Conservation (phyloP, 805 yeast species). For the Nakazawaea ernobii region DNA sequence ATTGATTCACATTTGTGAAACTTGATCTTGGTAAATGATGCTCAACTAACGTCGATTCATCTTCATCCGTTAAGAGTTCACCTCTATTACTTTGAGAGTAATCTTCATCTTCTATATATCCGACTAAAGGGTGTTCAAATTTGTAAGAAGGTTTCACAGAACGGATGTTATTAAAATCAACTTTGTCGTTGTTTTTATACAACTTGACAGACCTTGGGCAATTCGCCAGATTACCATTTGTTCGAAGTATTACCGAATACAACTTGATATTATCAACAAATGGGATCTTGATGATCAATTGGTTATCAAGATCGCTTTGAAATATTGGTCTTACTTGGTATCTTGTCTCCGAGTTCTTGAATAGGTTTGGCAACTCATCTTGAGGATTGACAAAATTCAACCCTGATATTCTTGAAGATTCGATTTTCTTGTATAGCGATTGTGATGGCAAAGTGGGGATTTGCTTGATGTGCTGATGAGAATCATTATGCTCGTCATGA, state of each 20-base stretch:
- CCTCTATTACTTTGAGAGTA: slow-evolving; percentile 16
- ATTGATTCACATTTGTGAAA: slow-evolving; percentile 62
- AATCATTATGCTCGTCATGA: slow-evolving; percentile 19
- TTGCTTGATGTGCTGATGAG: slow-evolving; percentile 50
- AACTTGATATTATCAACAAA: slow-evolving; percentile 72
- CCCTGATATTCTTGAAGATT: slow-evolving; percentile 53
- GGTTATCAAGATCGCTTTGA: slow-evolving; percentile 73
- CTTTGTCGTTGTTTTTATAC: slow-evolving; percentile 59
- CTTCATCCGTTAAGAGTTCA: slow-evolving; percentile 32
- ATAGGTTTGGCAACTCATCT: slow-evolving; percentile 43
- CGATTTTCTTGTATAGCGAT: slow-evolving; percentile 58
- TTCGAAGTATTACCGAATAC: slow-evolving; percentile 65
- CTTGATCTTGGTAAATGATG: slow-evolving; percentile 71
- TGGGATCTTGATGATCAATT: slow-evolving; percentile 71
- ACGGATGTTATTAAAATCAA: slow-evolving; percentile 68
- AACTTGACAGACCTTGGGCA: slow-evolving; percentile 70
- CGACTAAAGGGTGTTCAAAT: slow-evolving; percentile 62
- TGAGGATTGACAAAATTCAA: slow-evolving; percentile 53
- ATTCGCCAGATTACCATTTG: slow-evolving; percentile 47
- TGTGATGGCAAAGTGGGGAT: slow-evolving; percentile 67
- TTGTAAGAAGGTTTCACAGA: slow-evolving; percentile 43
- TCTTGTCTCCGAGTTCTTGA: slow-evolving; percentile 47
- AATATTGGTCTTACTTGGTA: slow-evolving; percentile 39
- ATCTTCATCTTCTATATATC: slow-evolving; percentile 36
- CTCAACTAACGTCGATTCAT: slow-evolving; percentile 56